Evolutionary conservation across 2,329 filamentous ascomycete genomes (phyloP).

Genomic region (Cladophialophora yegresii): DNA sequence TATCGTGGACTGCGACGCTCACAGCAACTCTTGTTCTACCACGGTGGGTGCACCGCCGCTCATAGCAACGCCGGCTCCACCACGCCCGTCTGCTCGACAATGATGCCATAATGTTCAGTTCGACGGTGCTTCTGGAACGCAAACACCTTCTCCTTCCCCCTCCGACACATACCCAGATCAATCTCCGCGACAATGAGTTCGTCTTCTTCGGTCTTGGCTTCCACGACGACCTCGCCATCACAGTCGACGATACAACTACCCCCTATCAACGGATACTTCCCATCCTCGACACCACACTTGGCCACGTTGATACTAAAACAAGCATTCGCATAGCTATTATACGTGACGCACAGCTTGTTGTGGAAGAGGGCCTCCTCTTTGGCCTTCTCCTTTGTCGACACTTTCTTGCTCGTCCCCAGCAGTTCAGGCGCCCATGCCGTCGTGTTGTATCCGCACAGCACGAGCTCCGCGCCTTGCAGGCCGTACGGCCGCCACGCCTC

Average conservation of each 20-base stretch:
- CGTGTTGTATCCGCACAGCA: conserved; percentile 57
- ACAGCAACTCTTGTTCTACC: no score
- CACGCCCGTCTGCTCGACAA: conserved; percentile 40
- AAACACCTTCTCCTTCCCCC: conserved; percentile 52
- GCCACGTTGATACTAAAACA: conserved; percentile 55
- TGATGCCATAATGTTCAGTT: conserved; percentile 39
- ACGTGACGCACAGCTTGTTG: conserved; percentile 55
- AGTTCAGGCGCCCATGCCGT: conserved; percentile 53
- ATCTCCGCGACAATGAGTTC: conserved; percentile 56
- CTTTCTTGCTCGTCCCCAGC: conserved; percentile 45
- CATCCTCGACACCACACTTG: conserved; percentile 56
- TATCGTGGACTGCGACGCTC: no score
- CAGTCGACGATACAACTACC: conserved; percentile 54
- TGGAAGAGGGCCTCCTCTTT: conserved; percentile 55
- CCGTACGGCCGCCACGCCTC: conserved; percentile 57
- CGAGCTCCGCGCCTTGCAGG: conserved; percentile 54
- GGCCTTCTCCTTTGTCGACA: conserved; percentile 49
- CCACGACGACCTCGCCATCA: conserved; percentile 54
- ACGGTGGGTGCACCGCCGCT: not conserved
- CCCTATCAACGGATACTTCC: conserved; percentile 53
- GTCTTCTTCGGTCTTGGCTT: conserved; percentile 52
- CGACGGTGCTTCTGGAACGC: conserved; percentile 41
- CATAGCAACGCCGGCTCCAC: conserved; percentile 43
- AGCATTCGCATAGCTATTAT: conserved; percentile 57
- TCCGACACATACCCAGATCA: conserved; percentile 52